Conservation (phyloP, 805 yeast species). For the Yarrowia porcina region DNA sequence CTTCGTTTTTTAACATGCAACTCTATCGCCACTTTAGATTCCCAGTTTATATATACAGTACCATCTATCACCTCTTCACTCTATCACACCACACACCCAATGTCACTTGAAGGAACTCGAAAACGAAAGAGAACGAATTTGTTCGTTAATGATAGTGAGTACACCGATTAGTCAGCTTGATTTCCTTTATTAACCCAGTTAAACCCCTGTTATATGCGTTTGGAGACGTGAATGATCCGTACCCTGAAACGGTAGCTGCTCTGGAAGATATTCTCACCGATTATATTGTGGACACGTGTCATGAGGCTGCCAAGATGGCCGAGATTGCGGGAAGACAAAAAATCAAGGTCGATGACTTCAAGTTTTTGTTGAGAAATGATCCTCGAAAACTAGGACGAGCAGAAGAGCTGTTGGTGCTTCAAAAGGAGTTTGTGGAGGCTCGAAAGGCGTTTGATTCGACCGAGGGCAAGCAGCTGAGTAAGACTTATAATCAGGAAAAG, state of each 20-base stretch:
- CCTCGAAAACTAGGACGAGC: constrained; percentile 66
- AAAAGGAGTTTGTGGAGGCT: constrained; percentile 61
- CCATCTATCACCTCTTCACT: not conserved
- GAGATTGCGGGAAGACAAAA: constrained; percentile 54
- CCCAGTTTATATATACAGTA: not conserved
- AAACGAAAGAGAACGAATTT: constrained; percentile 44
- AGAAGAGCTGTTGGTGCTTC: constrained; percentile 57
- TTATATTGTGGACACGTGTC: constrained; percentile 60
- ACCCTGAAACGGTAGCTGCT: constrained; percentile 60
- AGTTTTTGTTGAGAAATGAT: constrained; percentile 65
- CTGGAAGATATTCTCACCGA: constrained; percentile 65
- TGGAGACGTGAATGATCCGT: constrained; percentile 69
- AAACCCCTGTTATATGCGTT: constrained; percentile 63
- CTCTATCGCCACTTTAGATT: constrained; percentile 5
- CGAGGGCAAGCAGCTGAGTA: constrained; percentile 46
- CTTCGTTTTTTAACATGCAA: not conserved
- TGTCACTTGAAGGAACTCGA: constrained; percentile 26
- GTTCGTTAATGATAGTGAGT: constrained; percentile 45
- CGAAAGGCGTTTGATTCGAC: constrained; percentile 63
- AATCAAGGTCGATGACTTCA: constrained; percentile 68
- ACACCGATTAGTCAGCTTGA: too few relatives aligned
- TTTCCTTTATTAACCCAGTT: constrained; percentile 37
- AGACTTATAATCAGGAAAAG: constrained; percentile 33
- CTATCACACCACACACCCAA: not conserved
- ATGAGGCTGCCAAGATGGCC: constrained; percentile 51